These are phyloP conservation scores for Aspergillus indologenus DNA, from an alignment of 495 filamentous ascomycete genomes.

Conservation along the genomic window DNA sequence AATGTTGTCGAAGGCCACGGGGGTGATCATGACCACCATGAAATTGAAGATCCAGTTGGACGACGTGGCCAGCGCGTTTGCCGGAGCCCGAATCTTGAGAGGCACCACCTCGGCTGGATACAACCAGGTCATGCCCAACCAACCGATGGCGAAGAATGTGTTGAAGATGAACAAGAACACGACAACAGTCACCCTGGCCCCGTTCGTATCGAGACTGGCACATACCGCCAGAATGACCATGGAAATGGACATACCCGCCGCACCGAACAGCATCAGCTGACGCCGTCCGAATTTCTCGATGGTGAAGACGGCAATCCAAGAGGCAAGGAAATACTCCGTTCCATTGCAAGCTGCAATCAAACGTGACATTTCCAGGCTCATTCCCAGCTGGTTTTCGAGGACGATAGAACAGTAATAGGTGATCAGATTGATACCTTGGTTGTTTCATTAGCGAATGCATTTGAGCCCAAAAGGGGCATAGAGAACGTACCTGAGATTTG, in stretches of 20 bases:
- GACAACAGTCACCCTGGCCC: slow-evolving; percentile 47
- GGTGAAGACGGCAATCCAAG: slow-evolving; percentile 67
- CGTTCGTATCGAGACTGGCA: slow-evolving; percentile 25
- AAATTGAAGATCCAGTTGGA: slow-evolving; percentile 51
- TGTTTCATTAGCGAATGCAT: not conserved
- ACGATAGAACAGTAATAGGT: slow-evolving; percentile 71
- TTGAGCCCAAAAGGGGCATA: not conserved
- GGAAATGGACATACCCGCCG: slow-evolving; percentile 62
- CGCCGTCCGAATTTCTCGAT: slow-evolving; percentile 69
- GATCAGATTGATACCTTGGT: slow-evolving; percentile 61
- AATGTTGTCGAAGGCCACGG: slow-evolving; percentile 65
- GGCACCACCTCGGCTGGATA: slow-evolving; percentile 73
- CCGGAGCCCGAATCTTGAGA: slow-evolving; percentile 67
- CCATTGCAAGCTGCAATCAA: slow-evolving; percentile 71
- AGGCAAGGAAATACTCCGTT: slow-evolving; percentile 73
- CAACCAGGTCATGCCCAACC: slow-evolving; percentile 75
- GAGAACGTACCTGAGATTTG: slow-evolving; percentile 56
- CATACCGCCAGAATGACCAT: slow-evolving; percentile 66
- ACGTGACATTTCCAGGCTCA: slow-evolving; percentile 55
- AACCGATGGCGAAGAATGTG: slow-evolving; percentile 73
- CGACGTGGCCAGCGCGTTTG: slow-evolving; percentile 67
- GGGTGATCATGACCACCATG: slow-evolving; percentile 69
- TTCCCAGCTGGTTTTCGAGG: slow-evolving; percentile 53
- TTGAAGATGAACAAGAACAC: slow-evolving; percentile 73
- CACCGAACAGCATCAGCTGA: slow-evolving; percentile 69